Percentiles rank a stretch among this genome's conserved stretches.
phyloP scores from a whole-genome alignment of 1,139 yeast species.

The Saccharomycopsis hybrid region DNA sequence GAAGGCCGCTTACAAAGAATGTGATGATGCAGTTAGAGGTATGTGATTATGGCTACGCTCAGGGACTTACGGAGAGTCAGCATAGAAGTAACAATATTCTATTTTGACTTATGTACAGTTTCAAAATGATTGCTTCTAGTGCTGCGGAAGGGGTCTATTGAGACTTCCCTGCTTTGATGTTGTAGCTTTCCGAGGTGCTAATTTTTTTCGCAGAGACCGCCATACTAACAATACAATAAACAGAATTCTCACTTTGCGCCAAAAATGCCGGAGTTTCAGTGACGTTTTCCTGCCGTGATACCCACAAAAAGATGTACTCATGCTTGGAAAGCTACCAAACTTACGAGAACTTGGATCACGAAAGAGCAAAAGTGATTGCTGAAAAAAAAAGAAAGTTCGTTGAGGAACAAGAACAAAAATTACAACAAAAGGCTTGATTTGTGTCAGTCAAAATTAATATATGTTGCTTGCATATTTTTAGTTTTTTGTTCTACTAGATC shows the following conservation, averaged over 20 bases:
- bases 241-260: slow-evolving; percentile 49
- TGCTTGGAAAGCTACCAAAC: slow-evolving; percentile 70
- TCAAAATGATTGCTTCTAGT: too few species aligned
- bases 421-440: slow-evolving; percentile 20
- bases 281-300: slow-evolving; percentile 49
- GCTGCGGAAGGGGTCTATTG: too few species aligned
- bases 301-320: slow-evolving; percentile 58
- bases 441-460: too few species aligned
- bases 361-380: slow-evolving; percentile 57
- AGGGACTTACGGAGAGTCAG: neutral
- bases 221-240: slow-evolving; percentile 2
- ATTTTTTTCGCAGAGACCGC: too few species aligned
- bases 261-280: slow-evolving; percentile 46
- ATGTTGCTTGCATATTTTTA: too few species aligned
- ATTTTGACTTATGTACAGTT: too few species aligned
- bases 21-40: slow-evolving; percentile 60
- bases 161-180: too few species aligned
- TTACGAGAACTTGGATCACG: slow-evolving; percentile 60
- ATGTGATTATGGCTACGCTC: slow-evolving; percentile 23
- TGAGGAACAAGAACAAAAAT: slow-evolving; percentile 4
- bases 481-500: too few species aligned
- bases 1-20: slow-evolving; percentile 60
- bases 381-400: slow-evolving; percentile 37
- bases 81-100: neutral
- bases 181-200: too few species aligned